phyloP scores from a whole-genome alignment of 345 rosid species.

The Cochlearia excelsa region DNA sequence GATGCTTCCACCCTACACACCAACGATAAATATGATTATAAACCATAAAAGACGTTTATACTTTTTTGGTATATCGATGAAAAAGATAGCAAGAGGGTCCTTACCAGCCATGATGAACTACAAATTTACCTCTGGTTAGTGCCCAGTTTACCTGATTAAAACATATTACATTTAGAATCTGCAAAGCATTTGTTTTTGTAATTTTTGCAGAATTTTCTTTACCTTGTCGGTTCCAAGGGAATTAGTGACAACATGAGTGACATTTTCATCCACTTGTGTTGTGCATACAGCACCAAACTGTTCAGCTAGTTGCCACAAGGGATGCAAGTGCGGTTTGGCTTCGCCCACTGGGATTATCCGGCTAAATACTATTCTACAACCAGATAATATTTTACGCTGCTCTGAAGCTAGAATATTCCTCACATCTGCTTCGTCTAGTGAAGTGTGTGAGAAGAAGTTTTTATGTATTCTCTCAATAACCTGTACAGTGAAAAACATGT shows the following conservation, averaged over 20 bases:
- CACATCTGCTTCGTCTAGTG: conserved; percentile 82
- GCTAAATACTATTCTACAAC: conserved; percentile 88
- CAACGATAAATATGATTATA: conserved; percentile 18
- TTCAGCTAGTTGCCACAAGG: conserved; percentile 95
- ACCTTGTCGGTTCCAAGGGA: conserved; percentile 98
- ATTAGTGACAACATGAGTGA: conserved; percentile 95
- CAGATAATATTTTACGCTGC: conserved; percentile 78
- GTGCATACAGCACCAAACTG: conserved; percentile 98
- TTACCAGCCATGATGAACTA: conserved; percentile 97
- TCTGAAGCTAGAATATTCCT: conserved; percentile 81
- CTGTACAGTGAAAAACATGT: conserved; percentile 41
- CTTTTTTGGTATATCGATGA: neutral
- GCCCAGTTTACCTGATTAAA: conserved; percentile 95
- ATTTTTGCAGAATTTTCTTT: conserved; percentile 19
- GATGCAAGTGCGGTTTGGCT: conserved; percentile 89
- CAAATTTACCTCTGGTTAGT: conserved; percentile 62
- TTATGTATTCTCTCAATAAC: conserved; percentile 87
- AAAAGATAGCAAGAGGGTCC: conserved; percentile 32
- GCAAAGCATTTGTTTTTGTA: neutral
- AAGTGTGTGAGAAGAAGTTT: conserved; percentile 62
- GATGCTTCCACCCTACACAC: conserved; percentile 98
- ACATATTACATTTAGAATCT: conserved; percentile 29
- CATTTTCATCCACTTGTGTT: conserved; percentile 81
- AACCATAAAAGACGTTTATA: neutral
- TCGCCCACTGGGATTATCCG: conserved; percentile 92